Evolutionary conservation across 2,329 filamentous ascomycete genomes (phyloP).

Genomic region (Ophiocordyceps robertsii): DNA sequence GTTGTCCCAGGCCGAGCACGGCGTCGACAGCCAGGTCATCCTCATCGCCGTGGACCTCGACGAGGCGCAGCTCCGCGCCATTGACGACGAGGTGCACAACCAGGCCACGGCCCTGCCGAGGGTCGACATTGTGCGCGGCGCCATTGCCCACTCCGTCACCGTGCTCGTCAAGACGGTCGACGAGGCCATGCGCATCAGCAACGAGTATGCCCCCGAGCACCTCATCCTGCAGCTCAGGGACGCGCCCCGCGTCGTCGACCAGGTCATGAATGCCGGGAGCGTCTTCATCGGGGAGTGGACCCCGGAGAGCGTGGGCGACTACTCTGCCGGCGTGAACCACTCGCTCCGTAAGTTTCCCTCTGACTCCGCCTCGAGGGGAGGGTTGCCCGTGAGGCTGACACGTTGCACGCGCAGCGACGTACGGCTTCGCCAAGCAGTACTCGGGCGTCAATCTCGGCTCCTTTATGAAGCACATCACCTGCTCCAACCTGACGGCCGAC

Average conservation of each 20-base stretch:
- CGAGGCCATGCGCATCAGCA: constrained; percentile 72
- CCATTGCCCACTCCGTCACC: constrained; percentile 85
- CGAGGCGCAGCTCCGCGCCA: constrained; percentile 60
- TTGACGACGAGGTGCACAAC: constrained; percentile 80
- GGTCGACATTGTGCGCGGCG: constrained; percentile 81
- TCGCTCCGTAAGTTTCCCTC: constrained; percentile 63
- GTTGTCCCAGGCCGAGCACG: constrained; percentile 91
- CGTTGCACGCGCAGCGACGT: constrained; percentile 53
- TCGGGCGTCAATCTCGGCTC: constrained; percentile 92
- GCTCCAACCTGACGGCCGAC: constrained; percentile 74
- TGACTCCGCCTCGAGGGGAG: too few species aligned
- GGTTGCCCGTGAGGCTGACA: not conserved
- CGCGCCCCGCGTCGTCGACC: constrained; percentile 58
- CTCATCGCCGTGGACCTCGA: constrained; percentile 71
- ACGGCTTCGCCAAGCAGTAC: constrained; percentile 97
- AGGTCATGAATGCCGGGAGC: constrained; percentile 86
- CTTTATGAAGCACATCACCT: constrained; percentile 97
- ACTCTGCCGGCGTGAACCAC: constrained; percentile 96
- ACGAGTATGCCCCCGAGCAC: constrained; percentile 92
- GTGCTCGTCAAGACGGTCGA: constrained; percentile 58
- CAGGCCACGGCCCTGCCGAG: constrained; percentile 81
- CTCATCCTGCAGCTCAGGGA: constrained; percentile 80
- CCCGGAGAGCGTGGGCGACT: constrained; percentile 93
- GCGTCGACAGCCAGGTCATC: constrained; percentile 89
- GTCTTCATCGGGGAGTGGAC: constrained; percentile 96